Conservation (phyloP, 169 alveolate species). For the Eimeria maxima region DNA sequence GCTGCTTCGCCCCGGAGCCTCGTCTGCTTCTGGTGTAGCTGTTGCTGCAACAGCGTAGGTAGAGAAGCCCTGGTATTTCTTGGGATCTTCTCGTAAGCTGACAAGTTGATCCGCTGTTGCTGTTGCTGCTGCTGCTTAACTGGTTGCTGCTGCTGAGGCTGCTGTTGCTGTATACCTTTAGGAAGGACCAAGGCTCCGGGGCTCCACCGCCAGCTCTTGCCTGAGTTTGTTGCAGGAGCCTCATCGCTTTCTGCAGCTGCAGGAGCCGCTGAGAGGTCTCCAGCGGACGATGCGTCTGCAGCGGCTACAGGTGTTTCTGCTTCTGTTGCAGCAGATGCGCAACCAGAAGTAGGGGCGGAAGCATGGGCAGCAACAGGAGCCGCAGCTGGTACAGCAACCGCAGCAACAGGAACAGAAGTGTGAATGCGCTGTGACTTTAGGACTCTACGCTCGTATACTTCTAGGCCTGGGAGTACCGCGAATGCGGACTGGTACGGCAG, state of each 20-base stretch:
- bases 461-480: slow-evolving; percentile 42
- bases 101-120: neutral
- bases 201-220: neutral
- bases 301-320: neutral
- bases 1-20: slow-evolving; percentile 24
- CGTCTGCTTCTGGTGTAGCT: neutral
- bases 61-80: slow-evolving; percentile 5
- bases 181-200: neutral
- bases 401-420: slow-evolving; percentile 1
- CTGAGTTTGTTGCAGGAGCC: neutral
- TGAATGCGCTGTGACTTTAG: slow-evolving; percentile 18
- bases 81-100: neutral
- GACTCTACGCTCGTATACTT: slow-evolving; percentile 13
- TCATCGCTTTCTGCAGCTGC: slow-evolving; percentile 33
- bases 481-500: slow-evolving; percentile 57
- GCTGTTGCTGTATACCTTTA: neutral
- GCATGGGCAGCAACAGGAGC: neutral
- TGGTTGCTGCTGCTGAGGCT: neutral
- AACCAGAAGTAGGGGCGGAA: neutral
- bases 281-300: neutral
- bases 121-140: neutral
- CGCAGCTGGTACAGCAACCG: slow-evolving; percentile 28
- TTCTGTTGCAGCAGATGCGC: slow-evolving; percentile 26
- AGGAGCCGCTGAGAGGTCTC: neutral
- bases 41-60: slow-evolving; percentile 40